Conservation (phyloP, 1,284 basidiomycete genomes). For the Pseudozyma sp. region DNA sequence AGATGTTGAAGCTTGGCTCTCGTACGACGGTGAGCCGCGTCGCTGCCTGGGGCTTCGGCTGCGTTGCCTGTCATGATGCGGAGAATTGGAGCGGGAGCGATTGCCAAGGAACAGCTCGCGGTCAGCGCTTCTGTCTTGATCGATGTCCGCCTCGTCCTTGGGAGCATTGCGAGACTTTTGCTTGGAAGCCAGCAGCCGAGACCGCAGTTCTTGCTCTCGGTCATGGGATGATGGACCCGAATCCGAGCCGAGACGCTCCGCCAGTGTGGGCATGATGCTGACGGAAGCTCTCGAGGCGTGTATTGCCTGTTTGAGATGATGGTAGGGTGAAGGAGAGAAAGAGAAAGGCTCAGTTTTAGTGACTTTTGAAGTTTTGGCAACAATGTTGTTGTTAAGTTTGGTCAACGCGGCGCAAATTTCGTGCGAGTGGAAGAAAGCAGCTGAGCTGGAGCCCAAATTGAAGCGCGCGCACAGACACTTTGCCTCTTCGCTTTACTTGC, state of each 20-base stretch:
- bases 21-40: constrained; percentile 28
- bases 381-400: too few relatives aligned
- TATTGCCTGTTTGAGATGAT: constrained; percentile 2
- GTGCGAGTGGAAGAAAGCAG: constrained; percentile 41
- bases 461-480: constrained; percentile 37
- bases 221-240: constrained; percentile 9
- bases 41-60: constrained; percentile 17
- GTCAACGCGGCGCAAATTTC: constrained; percentile 1
- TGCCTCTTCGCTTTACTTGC: not conserved
- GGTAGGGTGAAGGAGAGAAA: not conserved
- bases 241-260: constrained; percentile 22
- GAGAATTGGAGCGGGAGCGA: constrained; percentile 9
- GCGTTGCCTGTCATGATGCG: not conserved
- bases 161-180: constrained; percentile 5
- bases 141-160: not conserved
- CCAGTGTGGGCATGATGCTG: constrained; percentile 30
- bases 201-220: constrained; percentile 35
- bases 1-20: constrained; percentile 9
- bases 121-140: not conserved
- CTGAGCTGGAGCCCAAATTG: constrained; percentile 27
- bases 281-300: not conserved
- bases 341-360: constrained; percentile 20
- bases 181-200: constrained; percentile 35
- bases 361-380: too few relatives aligned
- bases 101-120: not conserved